Conservation (phyloP, 345 rosid species). For the Cardamine resedifolia region DNA sequence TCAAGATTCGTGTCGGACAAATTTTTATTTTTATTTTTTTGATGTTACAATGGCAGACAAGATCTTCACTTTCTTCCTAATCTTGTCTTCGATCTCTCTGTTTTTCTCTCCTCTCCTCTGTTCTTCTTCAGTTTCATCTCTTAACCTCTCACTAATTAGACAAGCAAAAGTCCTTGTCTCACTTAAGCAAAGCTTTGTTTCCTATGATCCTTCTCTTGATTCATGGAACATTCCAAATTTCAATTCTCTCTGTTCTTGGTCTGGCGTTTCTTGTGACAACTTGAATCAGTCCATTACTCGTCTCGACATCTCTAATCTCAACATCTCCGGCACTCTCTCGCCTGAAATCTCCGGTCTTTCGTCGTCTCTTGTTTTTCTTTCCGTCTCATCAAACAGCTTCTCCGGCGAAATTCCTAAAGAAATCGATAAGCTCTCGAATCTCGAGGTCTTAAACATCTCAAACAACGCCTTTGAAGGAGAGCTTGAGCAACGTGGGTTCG, state of each 20-base stretch:
- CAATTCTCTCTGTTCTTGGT: conserved; percentile 54
- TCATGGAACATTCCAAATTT: conserved; percentile 54
- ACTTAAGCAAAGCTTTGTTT: conserved; percentile 47
- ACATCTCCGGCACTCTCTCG: conserved; percentile 60
- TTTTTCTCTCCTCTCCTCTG: conserved; percentile 33
- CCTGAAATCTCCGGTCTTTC: conserved; percentile 48
- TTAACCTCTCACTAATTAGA: conserved; percentile 40
- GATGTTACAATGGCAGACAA: conserved; percentile 42
- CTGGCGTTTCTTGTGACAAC: conserved; percentile 50
- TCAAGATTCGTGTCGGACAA: conserved; percentile 26
- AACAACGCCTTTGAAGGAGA: conserved; percentile 62
- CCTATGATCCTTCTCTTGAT: conserved; percentile 49
- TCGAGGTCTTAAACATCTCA: conserved; percentile 72
- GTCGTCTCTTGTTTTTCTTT: conserved; percentile 42
- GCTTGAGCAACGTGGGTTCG: conserved; percentile 51
- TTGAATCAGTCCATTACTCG: conserved; percentile 46
- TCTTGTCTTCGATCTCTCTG: conserved; percentile 41
- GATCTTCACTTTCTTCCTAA: conserved; percentile 35
- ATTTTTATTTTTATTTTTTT: neutral
- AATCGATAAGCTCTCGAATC: conserved; percentile 42
- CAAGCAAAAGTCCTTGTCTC: conserved; percentile 63
- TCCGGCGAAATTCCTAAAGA: conserved; percentile 50
- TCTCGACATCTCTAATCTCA: conserved; percentile 53
- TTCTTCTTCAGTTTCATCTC: conserved; percentile 39
- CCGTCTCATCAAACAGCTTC: conserved; percentile 50